Percentiles rank a stretch among this genome's conserved stretches.
These are phyloP conservation scores for Monilinia laxa DNA, from an alignment of 2,329 filamentous ascomycete species.

Conservation along the genomic window DNA sequence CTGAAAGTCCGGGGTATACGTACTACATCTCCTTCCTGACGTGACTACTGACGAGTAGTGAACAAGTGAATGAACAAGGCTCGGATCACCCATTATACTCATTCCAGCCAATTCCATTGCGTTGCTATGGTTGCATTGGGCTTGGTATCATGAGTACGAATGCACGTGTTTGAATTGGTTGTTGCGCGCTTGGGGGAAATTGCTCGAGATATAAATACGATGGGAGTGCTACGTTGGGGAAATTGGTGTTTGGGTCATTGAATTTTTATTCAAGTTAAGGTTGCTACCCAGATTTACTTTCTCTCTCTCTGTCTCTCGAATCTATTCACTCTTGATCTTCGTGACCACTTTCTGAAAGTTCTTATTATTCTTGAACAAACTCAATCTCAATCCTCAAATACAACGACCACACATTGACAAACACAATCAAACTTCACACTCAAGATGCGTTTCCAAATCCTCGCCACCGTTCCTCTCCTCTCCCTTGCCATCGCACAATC, in stretches of 20 bases:
- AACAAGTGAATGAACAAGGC: not conserved
- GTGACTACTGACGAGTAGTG: not conserved
- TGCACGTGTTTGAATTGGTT: not conserved
- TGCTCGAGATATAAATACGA: constrained; percentile 3
- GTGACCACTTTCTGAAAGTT: not conserved
- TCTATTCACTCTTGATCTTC: not conserved
- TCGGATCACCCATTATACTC: not conserved
- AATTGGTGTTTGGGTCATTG: not conserved
- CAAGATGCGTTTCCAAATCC: constrained; percentile 23
- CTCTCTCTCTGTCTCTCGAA: not conserved
- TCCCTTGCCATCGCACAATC: constrained; percentile 14
- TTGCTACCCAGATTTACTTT: not conserved
- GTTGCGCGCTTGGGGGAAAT: not conserved
- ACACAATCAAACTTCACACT: not conserved
- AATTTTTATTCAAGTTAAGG: not conserved
- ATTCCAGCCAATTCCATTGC: constrained; percentile 1
- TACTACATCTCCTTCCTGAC: not conserved
- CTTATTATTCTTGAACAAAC: not conserved
- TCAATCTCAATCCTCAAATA: not conserved
- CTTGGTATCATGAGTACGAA: not conserved
- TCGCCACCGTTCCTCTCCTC: constrained; percentile 11
- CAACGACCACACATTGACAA: not conserved
- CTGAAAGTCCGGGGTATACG: constrained; percentile 6
- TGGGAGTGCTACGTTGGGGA: not conserved
- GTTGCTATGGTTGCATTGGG: constrained; percentile 15